Evolutionary conservation across 192 early-diverging fungal species (phyloP).

Genomic region (Pecoramyces ruminantium): DNA sequence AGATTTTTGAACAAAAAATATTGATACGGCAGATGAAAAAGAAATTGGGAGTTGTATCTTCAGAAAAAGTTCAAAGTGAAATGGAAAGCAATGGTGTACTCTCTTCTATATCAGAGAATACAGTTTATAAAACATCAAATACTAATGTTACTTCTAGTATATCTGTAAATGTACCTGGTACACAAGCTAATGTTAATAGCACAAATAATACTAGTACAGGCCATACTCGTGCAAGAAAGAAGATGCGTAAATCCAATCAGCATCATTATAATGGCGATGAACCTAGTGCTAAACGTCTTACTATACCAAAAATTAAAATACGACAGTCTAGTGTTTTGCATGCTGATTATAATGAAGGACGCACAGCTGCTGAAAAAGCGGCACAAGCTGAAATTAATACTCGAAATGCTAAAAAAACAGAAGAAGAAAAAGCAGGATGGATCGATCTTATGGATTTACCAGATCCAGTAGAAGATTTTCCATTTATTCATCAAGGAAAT

Average conservation of each 20-base stretch:
- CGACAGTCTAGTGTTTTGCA: slow-evolving; percentile 37
- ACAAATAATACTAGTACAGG: neutral
- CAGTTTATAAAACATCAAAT: neutral
- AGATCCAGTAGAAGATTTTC: neutral
- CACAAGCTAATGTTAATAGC: neutral
- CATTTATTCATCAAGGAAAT: slow-evolving; percentile 5
- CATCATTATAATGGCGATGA: neutral
- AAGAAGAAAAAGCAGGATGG: slow-evolving; percentile 41
- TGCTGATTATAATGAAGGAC: slow-evolving; percentile 14
- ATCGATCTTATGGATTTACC: slow-evolving; percentile 54
- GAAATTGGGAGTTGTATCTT: slow-evolving; percentile 39
- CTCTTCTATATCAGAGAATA: neutral
- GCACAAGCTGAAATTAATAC: slow-evolving; percentile 26
- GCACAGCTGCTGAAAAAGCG: slow-evolving; percentile 2
- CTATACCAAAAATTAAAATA: slow-evolving; percentile 4
- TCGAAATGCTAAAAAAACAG: slow-evolving; percentile 30
- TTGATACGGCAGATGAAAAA: slow-evolving; percentile 43
- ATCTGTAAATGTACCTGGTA: slow-evolving; percentile 7
- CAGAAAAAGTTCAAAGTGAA: slow-evolving; percentile 3
- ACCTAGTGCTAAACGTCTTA: slow-evolving; percentile 2
- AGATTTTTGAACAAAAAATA: slow-evolving; percentile 52
- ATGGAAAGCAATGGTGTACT: slow-evolving; percentile 19
- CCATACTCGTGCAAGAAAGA: neutral
- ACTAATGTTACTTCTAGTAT: neutral
- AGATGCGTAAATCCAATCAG: neutral